Conservation (phyloP, 306 rosid species). For the Lathyrus oleraceus region DNA sequence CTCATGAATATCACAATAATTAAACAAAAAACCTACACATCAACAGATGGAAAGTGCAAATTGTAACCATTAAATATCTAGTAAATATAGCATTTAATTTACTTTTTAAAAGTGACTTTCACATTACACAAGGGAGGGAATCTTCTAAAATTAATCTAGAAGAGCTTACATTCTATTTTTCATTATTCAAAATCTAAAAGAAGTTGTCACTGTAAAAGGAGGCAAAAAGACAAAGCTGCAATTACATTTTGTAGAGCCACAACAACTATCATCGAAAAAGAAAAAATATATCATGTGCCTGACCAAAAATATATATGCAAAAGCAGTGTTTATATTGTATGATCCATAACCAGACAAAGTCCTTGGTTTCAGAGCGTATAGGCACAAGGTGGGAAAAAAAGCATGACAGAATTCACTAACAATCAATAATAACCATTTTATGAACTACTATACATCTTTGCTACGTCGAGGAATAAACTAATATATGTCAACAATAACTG, state of each 20-base stretch:
- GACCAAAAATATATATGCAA: background rate
- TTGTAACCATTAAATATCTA: background rate
- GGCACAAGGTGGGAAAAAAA: background rate
- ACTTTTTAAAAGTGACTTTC: background rate
- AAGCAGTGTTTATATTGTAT: background rate
- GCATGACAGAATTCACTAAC: background rate
- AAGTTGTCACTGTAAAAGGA: background rate
- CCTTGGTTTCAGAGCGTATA: background rate
- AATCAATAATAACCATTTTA: background rate
- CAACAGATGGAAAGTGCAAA: background rate
- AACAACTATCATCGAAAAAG: constrained; percentile 1
- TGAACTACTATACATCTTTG: background rate
- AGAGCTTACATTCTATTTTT: constrained; percentile 9
- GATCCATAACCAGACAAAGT: too few relatives aligned
- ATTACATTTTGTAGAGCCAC: constrained; percentile 6
- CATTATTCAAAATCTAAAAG: constrained; percentile 16
- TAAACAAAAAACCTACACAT: background rate
- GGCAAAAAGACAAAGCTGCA: background rate
- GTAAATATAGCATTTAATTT: too few relatives aligned
- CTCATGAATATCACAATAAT: constrained; percentile 1
- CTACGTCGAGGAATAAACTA: background rate
- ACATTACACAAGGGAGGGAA: background rate
- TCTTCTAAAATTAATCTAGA: constrained; percentile 4
- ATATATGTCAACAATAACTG: background rate
- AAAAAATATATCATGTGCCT: background rate